These are phyloP conservation scores for Monosporascus sp. DNA, from an alignment of 2,329 filamentous ascomycete genomes.

Conservation along the genomic window DNA sequence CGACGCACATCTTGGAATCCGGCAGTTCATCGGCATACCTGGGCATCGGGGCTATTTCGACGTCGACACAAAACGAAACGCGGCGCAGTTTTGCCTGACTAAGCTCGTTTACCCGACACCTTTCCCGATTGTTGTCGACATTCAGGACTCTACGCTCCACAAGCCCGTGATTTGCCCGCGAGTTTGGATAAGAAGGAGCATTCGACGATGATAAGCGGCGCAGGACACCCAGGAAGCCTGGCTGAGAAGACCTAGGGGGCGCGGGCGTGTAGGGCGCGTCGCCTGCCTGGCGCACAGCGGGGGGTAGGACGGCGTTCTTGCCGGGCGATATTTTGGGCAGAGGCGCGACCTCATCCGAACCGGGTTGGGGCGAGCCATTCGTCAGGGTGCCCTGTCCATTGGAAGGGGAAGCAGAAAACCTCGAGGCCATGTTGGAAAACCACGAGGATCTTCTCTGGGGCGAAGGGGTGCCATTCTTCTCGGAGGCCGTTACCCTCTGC, in stretches of 20 bases:
- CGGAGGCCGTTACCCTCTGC: slow-evolving; percentile 13
- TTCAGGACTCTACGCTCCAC: slow-evolving; percentile 82
- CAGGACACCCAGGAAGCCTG: slow-evolving; percentile 76
- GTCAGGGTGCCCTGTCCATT: slow-evolving; percentile 18
- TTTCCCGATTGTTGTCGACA: slow-evolving; percentile 70
- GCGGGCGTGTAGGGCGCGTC: slow-evolving; percentile 67
- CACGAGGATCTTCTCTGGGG: slow-evolving; percentile 68
- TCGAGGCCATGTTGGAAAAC: slow-evolving; percentile 90
- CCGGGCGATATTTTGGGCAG: slow-evolving; percentile 44
- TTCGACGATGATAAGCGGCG: slow-evolving; percentile 72
- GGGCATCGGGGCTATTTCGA: slow-evolving; percentile 88
- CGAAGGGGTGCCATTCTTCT: slow-evolving; percentile 24
- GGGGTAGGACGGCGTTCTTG: slow-evolving; percentile 56
- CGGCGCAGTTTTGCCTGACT: slow-evolving; percentile 75
- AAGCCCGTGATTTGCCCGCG: slow-evolving; percentile 58
- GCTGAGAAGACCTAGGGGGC: slow-evolving; percentile 62
- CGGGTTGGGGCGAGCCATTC: slow-evolving; percentile 25
- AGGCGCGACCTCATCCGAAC: slow-evolving; percentile 33
- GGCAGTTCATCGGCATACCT: slow-evolving; percentile 63
- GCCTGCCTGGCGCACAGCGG: slow-evolving; percentile 50
- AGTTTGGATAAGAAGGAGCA: slow-evolving; percentile 40
- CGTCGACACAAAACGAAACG: slow-evolving; percentile 94
- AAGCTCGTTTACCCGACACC: slow-evolving; percentile 75
- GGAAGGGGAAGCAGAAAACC: slow-evolving; percentile 65
- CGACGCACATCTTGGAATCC: slow-evolving; percentile 42